Conservation (phyloP, 2,329 filamentous ascomycete genomes). For the Sporothrix pseudoabietina region DNA sequence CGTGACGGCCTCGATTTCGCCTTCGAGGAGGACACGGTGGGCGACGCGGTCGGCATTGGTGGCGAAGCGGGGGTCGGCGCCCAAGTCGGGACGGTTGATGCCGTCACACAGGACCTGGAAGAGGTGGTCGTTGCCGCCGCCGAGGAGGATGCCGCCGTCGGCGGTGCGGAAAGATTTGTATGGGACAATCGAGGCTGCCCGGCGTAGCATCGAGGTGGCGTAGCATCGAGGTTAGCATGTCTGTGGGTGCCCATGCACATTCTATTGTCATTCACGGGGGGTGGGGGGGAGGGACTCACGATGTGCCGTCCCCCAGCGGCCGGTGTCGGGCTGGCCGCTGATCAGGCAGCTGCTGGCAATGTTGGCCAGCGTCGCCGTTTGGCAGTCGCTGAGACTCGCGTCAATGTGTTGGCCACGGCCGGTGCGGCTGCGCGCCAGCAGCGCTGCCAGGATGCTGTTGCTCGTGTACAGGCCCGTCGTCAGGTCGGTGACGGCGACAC, state of each 20-base stretch:
- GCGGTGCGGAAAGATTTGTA: constrained; percentile 81
- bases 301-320: constrained; percentile 95
- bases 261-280: neutral
- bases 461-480: constrained; percentile 94
- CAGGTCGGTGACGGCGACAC: constrained; percentile 93
- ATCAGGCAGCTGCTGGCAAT: constrained; percentile 91
- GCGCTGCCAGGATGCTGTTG: constrained; percentile 91
- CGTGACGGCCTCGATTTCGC: constrained; percentile 75
- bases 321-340: constrained; percentile 81
- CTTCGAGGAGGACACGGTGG: constrained; percentile 76
- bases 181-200: constrained; percentile 89
- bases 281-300: constrained; percentile 54
- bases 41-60: constrained; percentile 66
- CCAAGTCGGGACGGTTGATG: constrained; percentile 62
- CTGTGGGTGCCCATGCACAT: too few relatives aligned
- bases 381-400: constrained; percentile 86
- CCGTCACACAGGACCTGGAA: constrained; percentile 66
- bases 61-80: constrained; percentile 59
- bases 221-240: constrained; percentile 13
- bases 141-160: constrained; percentile 70
- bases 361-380: constrained; percentile 92
- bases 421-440: constrained; percentile 73
- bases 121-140: constrained; percentile 71
- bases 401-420: constrained; percentile 91
- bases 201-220: neutral